Conservation (phyloP, 352 stramenopile genomes). For the Phytopythium delawarense region DNA sequence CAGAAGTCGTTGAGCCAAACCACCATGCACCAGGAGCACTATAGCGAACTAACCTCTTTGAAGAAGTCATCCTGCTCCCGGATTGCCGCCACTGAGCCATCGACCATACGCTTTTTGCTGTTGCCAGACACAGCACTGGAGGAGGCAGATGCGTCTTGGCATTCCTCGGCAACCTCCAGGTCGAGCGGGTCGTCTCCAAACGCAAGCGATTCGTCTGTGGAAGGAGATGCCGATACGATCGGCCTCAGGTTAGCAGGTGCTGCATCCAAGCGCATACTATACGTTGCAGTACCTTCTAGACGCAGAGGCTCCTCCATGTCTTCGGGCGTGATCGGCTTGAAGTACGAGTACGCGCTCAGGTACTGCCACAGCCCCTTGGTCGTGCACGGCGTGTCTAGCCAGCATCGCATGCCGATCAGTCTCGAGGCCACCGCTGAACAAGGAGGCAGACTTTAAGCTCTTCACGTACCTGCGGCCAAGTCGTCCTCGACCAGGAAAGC, state of each 20-base stretch:
- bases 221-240: neutral
- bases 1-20: neutral
- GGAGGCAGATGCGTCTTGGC: neutral
- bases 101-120: neutral
- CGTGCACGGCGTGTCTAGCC: constrained; percentile 59
- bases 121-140: neutral
- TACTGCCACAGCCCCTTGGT: constrained; percentile 70
- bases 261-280: neutral
- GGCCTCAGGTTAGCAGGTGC: neutral
- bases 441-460: neutral
- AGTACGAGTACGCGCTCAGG: constrained; percentile 53
- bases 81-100: neutral
- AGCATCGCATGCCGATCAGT: neutral
- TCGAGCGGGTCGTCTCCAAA: neutral
- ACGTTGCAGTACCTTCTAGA: constrained; percentile 41
- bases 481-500: constrained; percentile 60
- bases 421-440: too few species aligned
- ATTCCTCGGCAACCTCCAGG: neutral
- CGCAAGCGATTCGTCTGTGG: neutral
- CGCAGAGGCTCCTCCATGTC: constrained; percentile 55
- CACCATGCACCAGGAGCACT: neutral
- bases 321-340: constrained; percentile 49
- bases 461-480: constrained; percentile 39
- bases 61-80: constrained; percentile 35
- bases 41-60: constrained; percentile 28